Evolutionary conservation across 2,329 filamentous ascomycete species (phyloP).

Genomic region (Neofusicoccum ribis): DNA sequence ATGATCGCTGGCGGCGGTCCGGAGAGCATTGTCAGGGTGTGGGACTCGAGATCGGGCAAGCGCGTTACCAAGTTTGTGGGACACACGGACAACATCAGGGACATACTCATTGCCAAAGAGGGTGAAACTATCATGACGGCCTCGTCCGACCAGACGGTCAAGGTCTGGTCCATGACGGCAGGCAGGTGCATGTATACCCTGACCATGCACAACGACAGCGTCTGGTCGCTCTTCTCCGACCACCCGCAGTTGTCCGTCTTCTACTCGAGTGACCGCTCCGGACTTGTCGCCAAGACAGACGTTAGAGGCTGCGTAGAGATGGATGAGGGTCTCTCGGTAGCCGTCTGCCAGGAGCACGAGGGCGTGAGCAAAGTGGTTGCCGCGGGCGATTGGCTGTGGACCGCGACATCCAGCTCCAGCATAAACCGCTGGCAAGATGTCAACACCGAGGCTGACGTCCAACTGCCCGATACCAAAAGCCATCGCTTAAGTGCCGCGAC

Average conservation of each 20-base stretch:
- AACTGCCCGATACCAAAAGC: slow-evolving; percentile 46
- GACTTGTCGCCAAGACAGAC: slow-evolving; percentile 94
- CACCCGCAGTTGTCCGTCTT: slow-evolving; percentile 84
- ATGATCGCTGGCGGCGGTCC: slow-evolving; percentile 91
- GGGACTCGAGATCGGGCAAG: slow-evolving; percentile 87
- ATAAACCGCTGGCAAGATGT: slow-evolving; percentile 91
- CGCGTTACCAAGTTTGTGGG: slow-evolving; percentile 95
- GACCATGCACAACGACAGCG: slow-evolving; percentile 98
- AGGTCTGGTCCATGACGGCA: slow-evolving; percentile 94
- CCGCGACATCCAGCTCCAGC: slow-evolving; percentile 83
- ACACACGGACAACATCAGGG: slow-evolving; percentile 90
- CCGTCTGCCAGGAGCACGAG: slow-evolving; percentile 89
- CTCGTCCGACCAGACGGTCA: slow-evolving; percentile 94
- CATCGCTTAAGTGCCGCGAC: slow-evolving; percentile 57
- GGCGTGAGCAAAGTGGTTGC: slow-evolving; percentile 67
- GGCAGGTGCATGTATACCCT: slow-evolving; percentile 97
- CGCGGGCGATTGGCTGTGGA: slow-evolving; percentile 80
- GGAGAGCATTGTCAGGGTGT: slow-evolving; percentile 87
- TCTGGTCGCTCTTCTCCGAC: slow-evolving; percentile 93
- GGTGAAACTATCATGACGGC: slow-evolving; percentile 92
- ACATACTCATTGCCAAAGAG: slow-evolving; percentile 84
- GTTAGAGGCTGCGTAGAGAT: slow-evolving; percentile 73
- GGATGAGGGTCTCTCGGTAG: slow-evolving; percentile 86
- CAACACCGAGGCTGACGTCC: slow-evolving; percentile 72
- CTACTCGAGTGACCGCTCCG: slow-evolving; percentile 91